Evolutionary conservation across 2,329 filamentous ascomycete genomes (phyloP).

Genomic region (Pseudogymnoascus sp.): DNA sequence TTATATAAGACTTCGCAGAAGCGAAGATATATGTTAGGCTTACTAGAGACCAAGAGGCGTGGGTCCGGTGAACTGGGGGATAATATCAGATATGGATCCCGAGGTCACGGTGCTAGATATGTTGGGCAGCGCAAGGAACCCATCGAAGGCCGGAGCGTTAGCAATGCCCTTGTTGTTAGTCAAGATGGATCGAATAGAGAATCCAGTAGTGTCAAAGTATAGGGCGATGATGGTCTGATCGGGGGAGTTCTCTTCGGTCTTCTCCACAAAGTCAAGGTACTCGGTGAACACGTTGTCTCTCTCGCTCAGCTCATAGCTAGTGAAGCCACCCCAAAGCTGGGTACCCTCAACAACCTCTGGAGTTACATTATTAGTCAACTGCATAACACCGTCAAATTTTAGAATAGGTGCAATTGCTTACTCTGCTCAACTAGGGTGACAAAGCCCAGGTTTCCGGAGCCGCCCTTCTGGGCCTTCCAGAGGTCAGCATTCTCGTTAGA

Average conservation of each 20-base stretch:
- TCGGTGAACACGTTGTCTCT: conserved; percentile 13
- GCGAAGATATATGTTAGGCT: conserved; percentile 9
- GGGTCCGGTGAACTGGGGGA: conserved; percentile 15
- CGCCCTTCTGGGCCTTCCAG: conserved; percentile 45
- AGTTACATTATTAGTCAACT: conserved; percentile 10
- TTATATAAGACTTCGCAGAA: conserved; percentile 11
- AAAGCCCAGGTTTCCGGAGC: conserved; percentile 47
- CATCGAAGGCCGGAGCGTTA: conserved; percentile 9
- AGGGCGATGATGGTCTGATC: conserved; percentile 24
- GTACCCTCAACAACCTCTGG: conserved; percentile 11
- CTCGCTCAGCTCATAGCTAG: conserved; percentile 13
- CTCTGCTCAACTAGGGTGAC: conserved; percentile 30
- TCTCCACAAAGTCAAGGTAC: conserved; percentile 16
- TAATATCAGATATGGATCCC: conserved; percentile 12
- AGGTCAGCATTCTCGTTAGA: conserved; percentile 38
- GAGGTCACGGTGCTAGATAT: conserved; percentile 15
- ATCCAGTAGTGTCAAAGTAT: conserved; percentile 13
- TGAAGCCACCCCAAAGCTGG: conserved; percentile 15
- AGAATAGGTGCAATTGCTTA: neutral
- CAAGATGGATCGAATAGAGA: conserved; percentile 10
- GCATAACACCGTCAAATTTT: conserved; percentile 7
- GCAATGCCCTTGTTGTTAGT: conserved; percentile 9
- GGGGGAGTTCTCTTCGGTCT: conserved; percentile 13
- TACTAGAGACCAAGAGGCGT: conserved; percentile 16
- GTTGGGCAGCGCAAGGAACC: conserved; percentile 15